Conservation (phyloP, 345 rosid genomes). For the Euclidium syriacum region DNA sequence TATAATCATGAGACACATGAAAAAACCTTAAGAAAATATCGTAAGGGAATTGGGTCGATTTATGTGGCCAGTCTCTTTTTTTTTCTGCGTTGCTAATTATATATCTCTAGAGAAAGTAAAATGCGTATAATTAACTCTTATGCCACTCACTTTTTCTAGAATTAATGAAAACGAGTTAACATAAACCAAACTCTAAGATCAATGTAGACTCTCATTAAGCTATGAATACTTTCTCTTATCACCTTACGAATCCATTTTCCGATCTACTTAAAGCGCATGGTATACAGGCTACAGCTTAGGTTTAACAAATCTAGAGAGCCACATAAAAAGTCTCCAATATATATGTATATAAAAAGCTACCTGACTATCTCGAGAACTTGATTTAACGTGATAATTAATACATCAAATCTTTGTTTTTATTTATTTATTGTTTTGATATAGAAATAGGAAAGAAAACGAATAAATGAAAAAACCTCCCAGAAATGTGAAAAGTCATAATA, state of each 20-base stretch:
- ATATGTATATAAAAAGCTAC: not conserved
- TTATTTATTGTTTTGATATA: not conserved
- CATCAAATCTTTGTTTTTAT: too few species aligned
- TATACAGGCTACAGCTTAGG: not conserved
- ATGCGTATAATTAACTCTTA: too few species aligned
- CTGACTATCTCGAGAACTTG: not conserved
- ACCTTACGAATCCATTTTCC: not conserved
- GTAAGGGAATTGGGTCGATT: too few species aligned
- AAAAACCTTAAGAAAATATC: too few species aligned
- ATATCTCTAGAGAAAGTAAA: too few species aligned
- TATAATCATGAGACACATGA: too few species aligned
- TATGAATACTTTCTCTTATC: not conserved
- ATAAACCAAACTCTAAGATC: not conserved
- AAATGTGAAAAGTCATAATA: not conserved
- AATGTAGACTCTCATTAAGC: not conserved
- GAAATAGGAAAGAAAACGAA: not conserved
- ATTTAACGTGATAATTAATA: not conserved
- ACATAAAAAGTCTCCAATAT: not conserved
- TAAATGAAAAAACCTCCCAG: not conserved
- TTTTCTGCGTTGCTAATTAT: too few species aligned
- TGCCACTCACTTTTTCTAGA: too few species aligned
- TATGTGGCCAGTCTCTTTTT: too few species aligned
- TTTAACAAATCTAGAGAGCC: not conserved
- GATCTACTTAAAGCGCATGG: not conserved
- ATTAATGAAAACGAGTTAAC: not conserved